phyloP scores from a whole-genome alignment of 495 filamentous ascomycete genomes.

The Margaritispora aquatica region DNA sequence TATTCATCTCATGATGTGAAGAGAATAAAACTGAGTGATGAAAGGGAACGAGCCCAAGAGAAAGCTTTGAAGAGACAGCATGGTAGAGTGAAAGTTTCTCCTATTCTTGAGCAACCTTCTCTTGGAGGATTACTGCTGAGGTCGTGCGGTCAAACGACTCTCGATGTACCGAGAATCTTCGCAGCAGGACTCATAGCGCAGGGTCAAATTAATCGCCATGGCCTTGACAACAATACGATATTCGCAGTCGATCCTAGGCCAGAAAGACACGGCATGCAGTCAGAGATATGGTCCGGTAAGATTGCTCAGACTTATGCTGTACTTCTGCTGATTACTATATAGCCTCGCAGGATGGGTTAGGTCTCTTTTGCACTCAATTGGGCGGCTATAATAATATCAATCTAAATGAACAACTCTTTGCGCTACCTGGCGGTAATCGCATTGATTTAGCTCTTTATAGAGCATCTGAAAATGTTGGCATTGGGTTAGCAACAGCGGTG shows the following conservation, averaged over 20 bases:
- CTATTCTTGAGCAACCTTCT: slow-evolving; percentile 7
- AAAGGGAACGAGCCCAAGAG: slow-evolving; percentile 6
- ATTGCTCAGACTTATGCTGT: too few relatives aligned
- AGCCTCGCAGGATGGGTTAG: background rate
- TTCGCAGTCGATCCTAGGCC: slow-evolving; percentile 11
- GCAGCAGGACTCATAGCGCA: slow-evolving; percentile 9
- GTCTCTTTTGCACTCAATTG: background rate
- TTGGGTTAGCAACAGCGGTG: slow-evolving; percentile 11
- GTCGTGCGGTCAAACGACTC: slow-evolving; percentile 3
- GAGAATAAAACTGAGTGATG: slow-evolving; percentile 12
- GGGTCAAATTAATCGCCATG: background rate
- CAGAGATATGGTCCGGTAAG: slow-evolving; percentile 6
- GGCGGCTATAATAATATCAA: background rate
- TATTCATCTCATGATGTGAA: slow-evolving; percentile 23
- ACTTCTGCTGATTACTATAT: background rate
- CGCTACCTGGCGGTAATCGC: background rate
- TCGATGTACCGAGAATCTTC: slow-evolving; percentile 6
- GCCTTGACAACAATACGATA: background rate
- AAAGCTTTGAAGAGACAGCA: slow-evolving; percentile 1
- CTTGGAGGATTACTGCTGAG: slow-evolving; percentile 15
- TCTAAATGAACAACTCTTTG: background rate
- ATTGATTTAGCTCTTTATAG: background rate
- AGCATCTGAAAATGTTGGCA: background rate
- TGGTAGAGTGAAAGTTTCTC: slow-evolving; percentile 7
- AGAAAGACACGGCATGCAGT: background rate